phyloP scores from a whole-genome alignment of 1,284 basidiomycete genomes.

The Ustanciosporium gigantosporum region DNA sequence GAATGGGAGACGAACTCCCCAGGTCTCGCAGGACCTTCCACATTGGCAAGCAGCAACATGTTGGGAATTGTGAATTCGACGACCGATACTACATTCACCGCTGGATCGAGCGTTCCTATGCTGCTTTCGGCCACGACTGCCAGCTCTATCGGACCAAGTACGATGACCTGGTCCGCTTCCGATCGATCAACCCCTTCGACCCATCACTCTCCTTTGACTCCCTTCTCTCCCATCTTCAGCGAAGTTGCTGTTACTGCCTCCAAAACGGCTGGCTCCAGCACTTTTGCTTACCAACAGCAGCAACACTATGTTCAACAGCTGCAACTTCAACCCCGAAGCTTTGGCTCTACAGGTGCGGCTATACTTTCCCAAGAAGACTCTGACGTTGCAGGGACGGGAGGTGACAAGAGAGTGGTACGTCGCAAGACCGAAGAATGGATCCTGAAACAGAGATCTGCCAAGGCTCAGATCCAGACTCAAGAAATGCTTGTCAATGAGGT shows the following conservation, averaged over 20 bases:
- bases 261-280: conserved; percentile 4
- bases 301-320: conserved; percentile 2
- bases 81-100: too few relatives aligned
- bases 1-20: too few relatives aligned
- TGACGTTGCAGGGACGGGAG: background rate
- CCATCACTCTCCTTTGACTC: conserved; percentile 35
- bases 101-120: conserved; percentile 16
- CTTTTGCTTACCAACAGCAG: conserved; percentile 3
- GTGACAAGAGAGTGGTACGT: too few relatives aligned
- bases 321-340: too few relatives aligned
- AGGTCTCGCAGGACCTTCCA: too few relatives aligned
- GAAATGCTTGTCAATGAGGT: too few relatives aligned
- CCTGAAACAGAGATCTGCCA: conserved; percentile 21
- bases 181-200: conserved; percentile 31
- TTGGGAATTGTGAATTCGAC: too few relatives aligned
- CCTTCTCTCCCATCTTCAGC: conserved; percentile 42
- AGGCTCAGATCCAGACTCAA: conserved; percentile 20
- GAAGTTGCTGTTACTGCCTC: conserved; percentile 25
- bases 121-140: conserved; percentile 10
- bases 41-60: too few relatives aligned
- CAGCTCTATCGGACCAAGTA: conserved; percentile 6
- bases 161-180: conserved; percentile 26
- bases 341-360: background rate
- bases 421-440: conserved; percentile 37
- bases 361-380: background rate